Evolutionary conservation across 495 filamentous ascomycete species (phyloP).

Genomic region (Daldinia decipiens): DNA sequence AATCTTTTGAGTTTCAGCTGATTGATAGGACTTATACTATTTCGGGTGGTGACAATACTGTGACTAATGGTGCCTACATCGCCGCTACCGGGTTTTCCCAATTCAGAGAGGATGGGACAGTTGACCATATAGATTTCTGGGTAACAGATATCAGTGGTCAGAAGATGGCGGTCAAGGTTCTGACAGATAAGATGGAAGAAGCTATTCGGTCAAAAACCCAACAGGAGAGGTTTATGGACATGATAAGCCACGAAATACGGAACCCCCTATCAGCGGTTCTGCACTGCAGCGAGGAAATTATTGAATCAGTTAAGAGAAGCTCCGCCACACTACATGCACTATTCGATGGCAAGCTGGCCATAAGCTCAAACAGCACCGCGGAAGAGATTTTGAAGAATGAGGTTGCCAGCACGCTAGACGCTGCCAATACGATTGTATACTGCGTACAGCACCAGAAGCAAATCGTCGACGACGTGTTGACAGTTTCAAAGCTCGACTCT

Average conservation of each 20-base stretch:
- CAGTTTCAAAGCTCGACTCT: constrained; percentile 81
- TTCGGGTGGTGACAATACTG: constrained; percentile 30
- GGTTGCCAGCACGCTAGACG: constrained; percentile 69
- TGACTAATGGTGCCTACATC: constrained; percentile 35
- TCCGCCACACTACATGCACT: constrained; percentile 20
- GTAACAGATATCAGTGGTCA: constrained; percentile 59
- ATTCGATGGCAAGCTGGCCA: not conserved
- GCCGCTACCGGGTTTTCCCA: constrained; percentile 36
- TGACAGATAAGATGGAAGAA: constrained; percentile 52
- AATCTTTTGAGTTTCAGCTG: constrained; percentile 38
- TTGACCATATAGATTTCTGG: constrained; percentile 51
- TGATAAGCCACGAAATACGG: constrained; percentile 78
- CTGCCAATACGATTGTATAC: constrained; percentile 77
- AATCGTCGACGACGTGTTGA: constrained; percentile 83
- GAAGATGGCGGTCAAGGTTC: constrained; percentile 51
- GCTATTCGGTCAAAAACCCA: constrained; percentile 62
- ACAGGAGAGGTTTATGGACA: constrained; percentile 79
- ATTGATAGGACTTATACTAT: constrained; percentile 36
- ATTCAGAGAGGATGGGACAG: constrained; percentile 53
- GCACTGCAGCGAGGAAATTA: constrained; percentile 75
- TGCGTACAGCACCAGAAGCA: constrained; percentile 83
- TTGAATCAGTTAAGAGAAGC: constrained; percentile 58
- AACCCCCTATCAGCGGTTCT: constrained; percentile 77
- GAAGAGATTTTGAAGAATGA: constrained; percentile 38
- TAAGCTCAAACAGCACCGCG: not conserved